Evolutionary conservation across 2,329 filamentous ascomycete genomes (phyloP), one percentile per base, ranked within the genome.

Genomic region (Diaporthe sp.): DNA sequence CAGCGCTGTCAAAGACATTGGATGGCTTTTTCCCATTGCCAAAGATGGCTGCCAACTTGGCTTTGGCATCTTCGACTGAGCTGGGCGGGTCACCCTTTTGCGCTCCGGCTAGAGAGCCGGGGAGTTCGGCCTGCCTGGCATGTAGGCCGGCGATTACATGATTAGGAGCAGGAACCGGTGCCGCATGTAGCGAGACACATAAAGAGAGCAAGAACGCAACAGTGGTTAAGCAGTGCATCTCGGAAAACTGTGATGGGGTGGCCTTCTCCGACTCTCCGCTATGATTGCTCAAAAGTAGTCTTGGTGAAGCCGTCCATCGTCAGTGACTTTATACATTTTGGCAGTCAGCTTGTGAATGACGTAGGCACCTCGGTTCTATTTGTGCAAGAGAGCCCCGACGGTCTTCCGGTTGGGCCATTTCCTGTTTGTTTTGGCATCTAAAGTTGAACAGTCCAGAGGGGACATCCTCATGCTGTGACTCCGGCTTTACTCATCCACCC

Each of bases 31-130:
- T 28, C 7, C 60, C 60, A 44, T 47, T 13, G 15, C 39, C 39
- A 28, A 25, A 47, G 8, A 63, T 63, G 2, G 60, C 60, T 7
- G n/a, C 31, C 25, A 63, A 22, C 17, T 47, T 63, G n/a, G 25
- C 37, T 47, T 47, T 63, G 39, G 60, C 60, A 63, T 63, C 60
- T 20, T 63, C 60, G 60, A 63, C 60, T 1, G 60, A 63, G 60
- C n/a, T 63, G 39, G 60, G 39, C 8, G 60, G 60, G n/a, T 47
- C 6, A 2, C 60, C 60, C n/a, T 47, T 31, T 47, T 63, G 60
- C 60, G 60, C 60, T 2, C 57, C 57, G n/a, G 57, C 34, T 12
- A 60, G 57, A 13, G 57, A 42, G 34, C 57, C 57, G 57, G 57
- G 57, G 31, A 60, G 57, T 42, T 15, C 34, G 31, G 31, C 57